phyloP scores from a whole-genome alignment of 495 filamentous ascomycete species.

The Talaromyces nanjingensis region DNA sequence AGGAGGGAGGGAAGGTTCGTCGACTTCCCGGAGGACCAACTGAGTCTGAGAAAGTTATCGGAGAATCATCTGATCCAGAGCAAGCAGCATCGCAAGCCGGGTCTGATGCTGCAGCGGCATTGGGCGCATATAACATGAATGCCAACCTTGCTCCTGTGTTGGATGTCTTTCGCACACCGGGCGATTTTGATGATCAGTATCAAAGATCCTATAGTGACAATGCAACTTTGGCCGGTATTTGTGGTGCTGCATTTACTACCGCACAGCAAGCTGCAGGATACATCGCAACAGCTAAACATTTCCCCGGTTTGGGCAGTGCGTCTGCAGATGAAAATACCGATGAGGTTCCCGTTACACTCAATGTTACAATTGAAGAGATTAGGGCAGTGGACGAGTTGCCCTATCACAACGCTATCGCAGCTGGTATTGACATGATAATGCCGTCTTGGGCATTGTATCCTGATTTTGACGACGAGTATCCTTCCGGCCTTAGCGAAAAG shows the following conservation, averaged over 20 bases:
- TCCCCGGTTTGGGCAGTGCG: constrained; percentile 24
- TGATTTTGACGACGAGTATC: constrained; percentile 21
- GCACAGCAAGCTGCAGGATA: constrained; percentile 25
- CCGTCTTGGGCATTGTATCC: constrained; percentile 30
- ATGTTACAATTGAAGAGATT: constrained; percentile 17
- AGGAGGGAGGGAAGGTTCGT: constrained; percentile 27
- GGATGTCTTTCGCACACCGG: constrained; percentile 22
- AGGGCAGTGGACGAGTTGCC: constrained; percentile 21
- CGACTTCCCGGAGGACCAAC: constrained; percentile 27
- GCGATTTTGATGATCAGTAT: constrained; percentile 24
- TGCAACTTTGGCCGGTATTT: constrained; percentile 17
- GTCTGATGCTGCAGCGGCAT: constrained; percentile 17
- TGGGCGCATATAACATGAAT: constrained; percentile 19
- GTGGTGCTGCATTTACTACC: constrained; percentile 20
- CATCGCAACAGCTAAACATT: constrained; percentile 30
- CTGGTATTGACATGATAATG: constrained; percentile 30
- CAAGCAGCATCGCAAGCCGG: constrained; percentile 20
- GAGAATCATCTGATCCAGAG: constrained; percentile 15
- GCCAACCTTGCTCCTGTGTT: constrained; percentile 26
- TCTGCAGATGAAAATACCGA: constrained; percentile 21
- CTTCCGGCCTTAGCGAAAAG: constrained; percentile 23
- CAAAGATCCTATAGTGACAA: constrained; percentile 25
- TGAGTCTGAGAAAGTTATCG: constrained; percentile 22
- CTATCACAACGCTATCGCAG: constrained; percentile 19
- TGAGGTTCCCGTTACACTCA: constrained; percentile 23